Percentiles rank a stretch among this genome's conserved stretches.
These are phyloP conservation scores for Colletotrichum coccodes DNA, from an alignment of 2,329 filamentous ascomycete genomes.

Conservation along the genomic window DNA sequence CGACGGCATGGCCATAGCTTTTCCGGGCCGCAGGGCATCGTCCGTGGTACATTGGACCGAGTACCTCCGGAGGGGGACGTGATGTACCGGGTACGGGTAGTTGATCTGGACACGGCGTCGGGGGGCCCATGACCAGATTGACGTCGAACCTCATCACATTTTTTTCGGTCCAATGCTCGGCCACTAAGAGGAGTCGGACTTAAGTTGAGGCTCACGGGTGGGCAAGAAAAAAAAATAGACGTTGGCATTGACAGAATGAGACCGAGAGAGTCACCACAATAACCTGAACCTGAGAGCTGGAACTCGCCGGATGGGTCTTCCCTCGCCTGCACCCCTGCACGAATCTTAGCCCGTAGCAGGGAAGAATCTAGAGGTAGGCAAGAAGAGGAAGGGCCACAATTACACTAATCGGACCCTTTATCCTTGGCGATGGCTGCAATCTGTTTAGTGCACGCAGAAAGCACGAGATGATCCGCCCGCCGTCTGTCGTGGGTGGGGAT, in stretches of 20 bases:
- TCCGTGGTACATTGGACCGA: slow-evolving; percentile 6
- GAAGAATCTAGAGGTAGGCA: background rate
- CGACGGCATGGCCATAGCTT: background rate
- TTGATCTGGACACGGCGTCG: background rate
- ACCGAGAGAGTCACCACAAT: background rate
- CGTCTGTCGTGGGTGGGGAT: slow-evolving; percentile 15
- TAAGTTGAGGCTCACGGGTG: slow-evolving; percentile 2
- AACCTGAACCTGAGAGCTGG: background rate
- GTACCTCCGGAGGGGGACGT: background rate
- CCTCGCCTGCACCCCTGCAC: background rate
- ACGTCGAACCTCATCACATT: slow-evolving; percentile 12
- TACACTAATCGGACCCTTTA: slow-evolving; percentile 25
- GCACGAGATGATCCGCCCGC: slow-evolving; percentile 10
- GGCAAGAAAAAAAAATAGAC: background rate
- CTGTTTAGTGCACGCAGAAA: background rate
- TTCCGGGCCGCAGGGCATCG: background rate
- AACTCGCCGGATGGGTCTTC: background rate
- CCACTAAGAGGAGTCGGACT: slow-evolving; percentile 26
- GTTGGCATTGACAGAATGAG: background rate
- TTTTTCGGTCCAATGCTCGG: slow-evolving; percentile 31
- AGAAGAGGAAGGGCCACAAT: background rate
- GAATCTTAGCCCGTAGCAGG: background rate
- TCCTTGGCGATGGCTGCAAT: slow-evolving; percentile 8
- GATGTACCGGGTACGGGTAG: background rate
- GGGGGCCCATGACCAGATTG: background rate